phyloP scores from a whole-genome alignment of 441 rosid genomes.

The Erodium moschatum region DNA sequence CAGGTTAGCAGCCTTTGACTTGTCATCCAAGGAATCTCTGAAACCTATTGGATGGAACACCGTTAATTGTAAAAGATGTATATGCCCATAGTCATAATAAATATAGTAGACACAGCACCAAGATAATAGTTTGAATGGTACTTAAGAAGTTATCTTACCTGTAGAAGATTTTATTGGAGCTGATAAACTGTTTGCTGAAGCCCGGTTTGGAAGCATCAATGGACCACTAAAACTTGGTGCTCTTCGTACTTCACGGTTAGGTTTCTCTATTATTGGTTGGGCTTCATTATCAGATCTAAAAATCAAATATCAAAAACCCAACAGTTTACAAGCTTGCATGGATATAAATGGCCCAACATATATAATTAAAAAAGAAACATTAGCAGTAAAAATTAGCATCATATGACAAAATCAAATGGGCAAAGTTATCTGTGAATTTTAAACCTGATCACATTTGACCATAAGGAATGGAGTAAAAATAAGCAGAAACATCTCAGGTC shows the following conservation, averaged over 20 bases:
- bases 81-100: too few relatives aligned
- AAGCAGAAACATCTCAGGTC: background rate
- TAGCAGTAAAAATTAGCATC: too few relatives aligned
- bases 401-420: too few relatives aligned
- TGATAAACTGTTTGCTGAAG: conserved; percentile 94
- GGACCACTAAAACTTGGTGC: conserved; percentile 96
- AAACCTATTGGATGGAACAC: conserved; percentile 41
- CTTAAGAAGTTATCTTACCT: conserved; percentile 41
- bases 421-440: too few relatives aligned
- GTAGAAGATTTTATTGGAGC: conserved; percentile 95
- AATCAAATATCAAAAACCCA: too few relatives aligned
- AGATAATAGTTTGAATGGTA: conserved; percentile 13
- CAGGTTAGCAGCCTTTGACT: conserved; percentile 17
- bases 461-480: background rate
- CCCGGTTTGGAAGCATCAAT: conserved; percentile 81
- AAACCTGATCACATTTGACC: background rate
- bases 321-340: too few relatives aligned
- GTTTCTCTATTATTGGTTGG: conserved; percentile 20
- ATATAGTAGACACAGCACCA: conserved; percentile 11
- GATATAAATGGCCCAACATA: too few relatives aligned
- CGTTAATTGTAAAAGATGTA: too few relatives aligned
- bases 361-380: too few relatives aligned
- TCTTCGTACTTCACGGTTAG: conserved; percentile 42
- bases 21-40: conserved; percentile 87
- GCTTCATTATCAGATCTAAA: conserved; percentile 17